phyloP scores from a whole-genome alignment of 2,329 filamentous ascomycete genomes.

The Daldinia sp. region DNA sequence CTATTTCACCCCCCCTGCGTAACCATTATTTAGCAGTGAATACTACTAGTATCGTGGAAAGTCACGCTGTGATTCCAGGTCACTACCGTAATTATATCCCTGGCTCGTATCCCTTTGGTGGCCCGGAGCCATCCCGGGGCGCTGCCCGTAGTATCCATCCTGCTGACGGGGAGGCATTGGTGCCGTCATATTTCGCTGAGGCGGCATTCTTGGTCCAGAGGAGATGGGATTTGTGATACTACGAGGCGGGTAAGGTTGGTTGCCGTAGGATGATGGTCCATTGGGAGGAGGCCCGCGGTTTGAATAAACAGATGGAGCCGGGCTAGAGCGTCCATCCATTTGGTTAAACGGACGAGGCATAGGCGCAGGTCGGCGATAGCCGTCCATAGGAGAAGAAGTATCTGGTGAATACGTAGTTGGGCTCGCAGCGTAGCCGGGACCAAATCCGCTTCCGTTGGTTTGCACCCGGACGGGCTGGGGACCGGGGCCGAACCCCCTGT shows the following conservation, averaged over 20 bases:
- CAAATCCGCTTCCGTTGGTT: conserved; percentile 41
- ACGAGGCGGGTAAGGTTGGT: conserved; percentile 52
- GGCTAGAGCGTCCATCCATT: conserved; percentile 44
- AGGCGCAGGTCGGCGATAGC: conserved; percentile 45
- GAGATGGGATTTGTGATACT: conserved; percentile 57
- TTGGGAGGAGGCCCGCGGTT: conserved; percentile 39
- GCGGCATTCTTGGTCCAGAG: conserved; percentile 52
- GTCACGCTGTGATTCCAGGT: conserved; percentile 44
- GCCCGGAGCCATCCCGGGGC: conserved; percentile 48
- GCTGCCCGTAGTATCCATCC: conserved; percentile 49
- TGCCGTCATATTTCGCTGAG: conserved; percentile 61
- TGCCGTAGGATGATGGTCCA: conserved; percentile 42
- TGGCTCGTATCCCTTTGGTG: conserved; percentile 45
- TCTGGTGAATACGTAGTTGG: conserved; percentile 47
- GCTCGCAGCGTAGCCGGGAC: conserved; percentile 41
- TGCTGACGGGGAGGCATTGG: conserved; percentile 53
- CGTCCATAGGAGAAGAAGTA: conserved; percentile 48
- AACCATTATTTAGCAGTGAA: conserved; percentile 27
- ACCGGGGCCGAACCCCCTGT: conserved; percentile 51
- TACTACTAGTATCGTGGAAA: conserved; percentile 46
- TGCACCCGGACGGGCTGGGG: conserved; percentile 45
- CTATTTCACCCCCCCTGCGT: conserved; percentile 11
- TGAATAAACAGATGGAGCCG: conserved; percentile 50
- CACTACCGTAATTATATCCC: conserved; percentile 50
- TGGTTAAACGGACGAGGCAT: conserved; percentile 44